Base-by-base conservation (phyloP, 495 filamentous ascomycete genomes). In the Astrothelium subdiscretum region DNA sequence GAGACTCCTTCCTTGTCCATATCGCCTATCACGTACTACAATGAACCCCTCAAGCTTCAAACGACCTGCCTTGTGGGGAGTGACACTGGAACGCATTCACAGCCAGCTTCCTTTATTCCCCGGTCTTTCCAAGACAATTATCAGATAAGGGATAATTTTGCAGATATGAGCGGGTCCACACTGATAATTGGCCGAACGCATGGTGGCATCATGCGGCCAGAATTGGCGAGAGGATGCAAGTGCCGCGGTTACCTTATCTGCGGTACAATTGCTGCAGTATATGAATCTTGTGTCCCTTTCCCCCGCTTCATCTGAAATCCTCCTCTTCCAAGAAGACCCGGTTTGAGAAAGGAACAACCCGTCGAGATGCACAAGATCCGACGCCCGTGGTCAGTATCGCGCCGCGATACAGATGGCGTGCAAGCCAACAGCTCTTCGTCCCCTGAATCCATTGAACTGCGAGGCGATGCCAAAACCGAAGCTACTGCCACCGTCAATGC, bases 351-450 rank as follows among this genome's bases (percentile, higher is more conserved):
- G 12, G 24, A 54, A 11, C 5, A 26, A 10, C 6, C 20, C 48
- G 48, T 15, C 22, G 29, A 54, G 24, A 54, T 54, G 48, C 48
- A 20, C 20, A 54, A 48, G 3, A 62, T 62, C 0, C 60, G 60
- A 31, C 40, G 60, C 29, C 44, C 51, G 22, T 58, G 51, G 60
- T 26, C 31, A 4, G 15, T 32, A 8, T 57, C 44, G 15, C 27
- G 51, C 29, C 60, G 51, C 13, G 60, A 57, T 24, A 62, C 43
- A 27, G 60, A 62, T 20, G 31, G 24, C 10, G 60, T 58, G 26
- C 60, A 62, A 32, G 31, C 32, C 15, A 62, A 58, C 54, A 54
- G 48, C 48, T 54, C 48, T 20, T 54, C 48, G 26, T 12, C 48
- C 11, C 8, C 48, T 3, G 48, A 54, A 29, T 8, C 48, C 48